Evolutionary conservation across 1,139 yeast species (phyloP).

Genomic region (Geotrichum reessii): DNA sequence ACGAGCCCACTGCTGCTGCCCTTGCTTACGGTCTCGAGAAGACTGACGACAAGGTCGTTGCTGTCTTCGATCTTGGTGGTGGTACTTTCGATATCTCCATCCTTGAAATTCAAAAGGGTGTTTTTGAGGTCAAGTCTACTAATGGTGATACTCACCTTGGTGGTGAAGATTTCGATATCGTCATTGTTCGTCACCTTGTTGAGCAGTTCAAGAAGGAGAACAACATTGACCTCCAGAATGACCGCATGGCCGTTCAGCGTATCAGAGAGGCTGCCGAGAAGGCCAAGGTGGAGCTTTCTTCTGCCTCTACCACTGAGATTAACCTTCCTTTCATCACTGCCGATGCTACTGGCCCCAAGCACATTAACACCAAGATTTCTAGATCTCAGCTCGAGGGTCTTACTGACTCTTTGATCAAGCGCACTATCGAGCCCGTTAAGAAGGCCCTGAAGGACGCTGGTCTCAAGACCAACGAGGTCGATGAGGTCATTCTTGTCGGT

Average conservation of each 20-base stretch:
- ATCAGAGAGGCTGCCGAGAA: conserved; percentile 99
- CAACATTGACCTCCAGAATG: conserved; percentile 82
- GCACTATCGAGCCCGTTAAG: conserved; percentile 94
- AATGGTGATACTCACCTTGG: conserved; percentile 89
- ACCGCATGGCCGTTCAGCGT: conserved; percentile 99
- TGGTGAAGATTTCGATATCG: conserved; percentile 81
- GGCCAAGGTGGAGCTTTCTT: conserved; percentile 97
- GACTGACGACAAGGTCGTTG: conserved; percentile 65
- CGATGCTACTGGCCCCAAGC: conserved; percentile 95
- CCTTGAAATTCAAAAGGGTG: conserved; percentile 81
- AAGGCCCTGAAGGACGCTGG: conserved; percentile 97
- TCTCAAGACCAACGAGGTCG: conserved; percentile 73
- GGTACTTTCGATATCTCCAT: conserved; percentile 86
- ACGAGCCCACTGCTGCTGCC: conserved; percentile 99
- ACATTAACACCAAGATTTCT: conserved; percentile 86
- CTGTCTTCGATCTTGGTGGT: conserved; percentile 85
- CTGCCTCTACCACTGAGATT: conserved; percentile 88
- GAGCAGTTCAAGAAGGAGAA: conserved; percentile 88
- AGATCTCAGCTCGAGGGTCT: conserved; percentile 90
- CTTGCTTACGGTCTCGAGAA: conserved; percentile 94
- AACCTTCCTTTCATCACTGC: conserved; percentile 97
- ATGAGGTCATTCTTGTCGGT: conserved; percentile 97
- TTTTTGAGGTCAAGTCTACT: conserved; percentile 81
- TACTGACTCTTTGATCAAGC: conserved; percentile 88
- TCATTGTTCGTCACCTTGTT: conserved; percentile 81